These are phyloP conservation scores for Leccinum uliginosum DNA, from an alignment of 768 basidiomycete species.

Conservation along the genomic window DNA sequence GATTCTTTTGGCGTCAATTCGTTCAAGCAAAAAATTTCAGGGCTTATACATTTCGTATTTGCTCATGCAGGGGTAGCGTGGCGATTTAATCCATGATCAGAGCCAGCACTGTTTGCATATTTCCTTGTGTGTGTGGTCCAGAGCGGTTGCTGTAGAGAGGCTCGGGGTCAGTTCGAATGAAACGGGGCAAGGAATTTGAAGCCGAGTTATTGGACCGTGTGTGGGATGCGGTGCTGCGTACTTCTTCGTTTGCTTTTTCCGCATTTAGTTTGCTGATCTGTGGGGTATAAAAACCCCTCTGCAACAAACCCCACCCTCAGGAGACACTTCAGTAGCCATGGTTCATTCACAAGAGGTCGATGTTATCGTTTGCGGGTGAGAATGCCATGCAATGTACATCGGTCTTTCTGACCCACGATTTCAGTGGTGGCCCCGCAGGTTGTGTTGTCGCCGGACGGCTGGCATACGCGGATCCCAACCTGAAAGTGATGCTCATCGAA, in stretches of 20 bases:
- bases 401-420: conserved; percentile 6
- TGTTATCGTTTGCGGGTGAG: conserved; percentile 59
- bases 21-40: background rate
- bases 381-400: background rate
- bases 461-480: conserved; percentile 65
- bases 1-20: background rate
- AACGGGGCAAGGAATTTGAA: background rate
- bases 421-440: conserved; percentile 61
- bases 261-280: conserved; percentile 2
- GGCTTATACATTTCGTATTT: background rate
- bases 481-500: conserved; percentile 76
- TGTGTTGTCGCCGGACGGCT: conserved; percentile 64
- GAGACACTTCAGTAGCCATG: conserved; percentile 21
- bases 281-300: conserved; percentile 12
- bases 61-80: background rate
- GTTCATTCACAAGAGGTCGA: conserved; percentile 68
- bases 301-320: background rate
- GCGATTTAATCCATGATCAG: background rate
- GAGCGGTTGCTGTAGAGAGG: background rate
- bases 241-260: background rate
- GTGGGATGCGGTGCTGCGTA: background rate
- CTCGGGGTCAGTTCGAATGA: background rate
- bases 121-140: background rate
- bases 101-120: background rate
- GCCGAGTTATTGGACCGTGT: background rate